Percentiles rank a stretch among this genome's conserved stretches.
Conservation (phyloP, 2,329 filamentous ascomycete species). For the Berkeleyomyces basicola region DNA sequence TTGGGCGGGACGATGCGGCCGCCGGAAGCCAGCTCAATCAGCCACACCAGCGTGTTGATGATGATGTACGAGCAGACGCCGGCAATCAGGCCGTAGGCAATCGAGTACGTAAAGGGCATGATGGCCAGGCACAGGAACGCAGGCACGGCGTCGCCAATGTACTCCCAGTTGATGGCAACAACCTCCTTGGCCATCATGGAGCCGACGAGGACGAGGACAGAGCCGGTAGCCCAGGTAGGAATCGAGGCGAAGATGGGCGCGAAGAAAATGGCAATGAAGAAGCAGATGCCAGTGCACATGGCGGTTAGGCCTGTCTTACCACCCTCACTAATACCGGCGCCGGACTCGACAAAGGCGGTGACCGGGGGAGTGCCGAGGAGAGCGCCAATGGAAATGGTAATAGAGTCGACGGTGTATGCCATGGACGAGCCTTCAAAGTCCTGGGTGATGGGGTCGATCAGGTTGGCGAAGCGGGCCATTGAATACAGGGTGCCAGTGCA, state of each 20-base stretch:
- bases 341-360: constrained; percentile 60
- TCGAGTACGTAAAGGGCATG: constrained; percentile 85
- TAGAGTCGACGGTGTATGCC: constrained; percentile 57
- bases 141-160: constrained; percentile 68
- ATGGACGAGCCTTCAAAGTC: constrained; percentile 76
- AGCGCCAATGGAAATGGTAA: constrained; percentile 54
- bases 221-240: constrained; percentile 67
- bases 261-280: constrained; percentile 57
- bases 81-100: constrained; percentile 71
- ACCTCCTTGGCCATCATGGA: constrained; percentile 69
- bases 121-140: constrained; percentile 70
- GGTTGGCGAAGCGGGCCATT: constrained; percentile 61
- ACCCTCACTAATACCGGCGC: constrained; percentile 59
- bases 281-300: constrained; percentile 51
- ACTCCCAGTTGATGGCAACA: constrained; percentile 76
- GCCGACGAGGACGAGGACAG: constrained; percentile 76
- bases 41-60: constrained; percentile 55
- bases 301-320: constrained; percentile 58
- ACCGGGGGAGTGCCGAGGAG: constrained; percentile 55
- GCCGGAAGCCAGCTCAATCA: constrained; percentile 47
- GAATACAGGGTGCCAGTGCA: constrained; percentile 63
- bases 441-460: constrained; percentile 46
- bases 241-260: constrained; percentile 63
- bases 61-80: constrained; percentile 62
- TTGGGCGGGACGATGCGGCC: constrained; percentile 60